These are phyloP conservation scores for Aureobasidium mangrovei DNA, from an alignment of 2,329 filamentous ascomycete genomes.

Conservation along the genomic window DNA sequence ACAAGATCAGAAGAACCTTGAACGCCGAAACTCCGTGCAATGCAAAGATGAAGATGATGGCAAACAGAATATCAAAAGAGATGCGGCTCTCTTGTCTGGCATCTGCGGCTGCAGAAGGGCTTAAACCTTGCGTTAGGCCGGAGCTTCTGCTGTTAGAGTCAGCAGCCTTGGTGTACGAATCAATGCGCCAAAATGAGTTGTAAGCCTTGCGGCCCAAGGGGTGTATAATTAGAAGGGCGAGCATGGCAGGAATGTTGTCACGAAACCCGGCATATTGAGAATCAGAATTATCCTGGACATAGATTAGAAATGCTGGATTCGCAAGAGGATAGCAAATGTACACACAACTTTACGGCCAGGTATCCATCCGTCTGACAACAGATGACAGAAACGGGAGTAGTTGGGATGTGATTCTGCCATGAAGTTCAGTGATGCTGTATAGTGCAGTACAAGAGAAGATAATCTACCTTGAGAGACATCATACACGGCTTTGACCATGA, in stretches of 20 bases:
- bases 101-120: slow-evolving; percentile 43
- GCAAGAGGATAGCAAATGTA: background rate
- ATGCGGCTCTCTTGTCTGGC: slow-evolving; percentile 54
- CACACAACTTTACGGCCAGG: slow-evolving; percentile 77
- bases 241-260: slow-evolving; percentile 74
- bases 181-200: slow-evolving; percentile 44
- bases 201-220: slow-evolving; percentile 68
- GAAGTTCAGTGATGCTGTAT: background rate
- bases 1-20: slow-evolving; percentile 75
- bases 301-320: background rate
- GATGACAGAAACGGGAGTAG: slow-evolving; percentile 62
- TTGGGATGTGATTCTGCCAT: slow-evolving; percentile 65
- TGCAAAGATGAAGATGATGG: slow-evolving; percentile 64
- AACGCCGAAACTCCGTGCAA: slow-evolving; percentile 78
- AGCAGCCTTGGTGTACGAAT: slow-evolving; percentile 37
- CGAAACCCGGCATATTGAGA: slow-evolving; percentile 79
- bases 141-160: slow-evolving; percentile 25
- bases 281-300: slow-evolving; percentile 71
- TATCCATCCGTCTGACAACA: slow-evolving; percentile 80
- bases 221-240: slow-evolving; percentile 64
- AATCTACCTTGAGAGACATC: slow-evolving; percentile 68
- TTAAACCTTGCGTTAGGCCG: slow-evolving; percentile 33
- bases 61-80: slow-evolving; percentile 76
- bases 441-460: slow-evolving; percentile 22
- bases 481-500: slow-evolving; percentile 84